Conservation (phyloP, 2,329 filamentous ascomycete species). For the Cladosporium sp. region DNA sequence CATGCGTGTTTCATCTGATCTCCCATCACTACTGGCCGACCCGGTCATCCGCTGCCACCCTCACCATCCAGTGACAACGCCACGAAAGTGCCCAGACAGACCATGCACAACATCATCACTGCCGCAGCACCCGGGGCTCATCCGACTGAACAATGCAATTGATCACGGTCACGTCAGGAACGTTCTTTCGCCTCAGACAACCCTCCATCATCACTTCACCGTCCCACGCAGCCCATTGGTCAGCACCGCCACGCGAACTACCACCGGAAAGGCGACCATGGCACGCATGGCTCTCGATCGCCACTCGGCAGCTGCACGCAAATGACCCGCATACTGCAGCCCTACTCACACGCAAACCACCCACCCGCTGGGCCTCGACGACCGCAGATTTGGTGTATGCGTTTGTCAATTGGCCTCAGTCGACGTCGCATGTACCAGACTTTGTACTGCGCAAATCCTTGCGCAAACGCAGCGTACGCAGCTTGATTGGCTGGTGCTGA, state of each 20-base stretch:
- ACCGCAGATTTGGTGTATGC: neutral
- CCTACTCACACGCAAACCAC: slow-evolving; percentile 3
- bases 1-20: no score
- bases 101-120: slow-evolving; percentile 10
- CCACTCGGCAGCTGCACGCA: neutral
- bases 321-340: slow-evolving; percentile 15
- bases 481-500: neutral
- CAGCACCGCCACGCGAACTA: slow-evolving; percentile 10
- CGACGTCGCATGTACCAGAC: slow-evolving; percentile 4
- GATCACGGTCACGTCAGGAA: neutral
- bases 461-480: neutral
- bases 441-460: slow-evolving; percentile 5
- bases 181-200: slow-evolving; percentile 11
- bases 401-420: slow-evolving; percentile 1
- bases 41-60: no score
- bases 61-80: neutral
- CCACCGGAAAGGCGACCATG: slow-evolving; percentile 2
- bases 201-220: slow-evolving; percentile 7
- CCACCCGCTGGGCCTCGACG: neutral
- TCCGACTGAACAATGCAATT: slow-evolving; percentile 9
- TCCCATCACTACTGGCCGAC: no score
- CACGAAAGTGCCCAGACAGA: neutral
- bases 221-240: slow-evolving; percentile 1
- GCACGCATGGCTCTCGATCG: no score
- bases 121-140: neutral